Evolutionary conservation across 176 grass and related monocot genomes (phyloP), one percentile per base, ranked within the genome.

Genomic region (Cocos nucifera): DNA sequence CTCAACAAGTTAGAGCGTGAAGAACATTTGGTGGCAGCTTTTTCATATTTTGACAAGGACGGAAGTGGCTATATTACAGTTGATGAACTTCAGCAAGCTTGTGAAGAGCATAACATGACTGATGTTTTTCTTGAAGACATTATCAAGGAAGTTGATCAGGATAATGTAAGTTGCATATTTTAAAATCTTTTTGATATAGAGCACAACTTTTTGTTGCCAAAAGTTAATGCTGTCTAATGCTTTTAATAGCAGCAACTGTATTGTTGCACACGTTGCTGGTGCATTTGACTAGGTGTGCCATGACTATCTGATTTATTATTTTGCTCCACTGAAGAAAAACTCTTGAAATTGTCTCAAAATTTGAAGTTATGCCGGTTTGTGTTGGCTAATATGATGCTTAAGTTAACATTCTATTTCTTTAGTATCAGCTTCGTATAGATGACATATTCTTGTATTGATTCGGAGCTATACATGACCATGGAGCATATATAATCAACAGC

Each of bases 21-120:
- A 74, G 93, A 98, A 64, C 87, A 98, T 79, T 77, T 98, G 2
- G 76, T 98, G 49, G 93, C 84, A 51, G 93, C 93, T 20, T 98
- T 98, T 83, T 23, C 81, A 71, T 98, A 98, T 74, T 98, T 98
- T 57, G 93, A 98, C 71, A 98, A 98, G 78, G 93, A 98, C 78
- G 82, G 82, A 54, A 98, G 93, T 67, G 93, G 93, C 53, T 98
- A 92, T 58, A 98, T 98, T 53, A 98, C 93, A 61, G 87, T 98
- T 53, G 93, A 98, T 69, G 93, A 98, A 61, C 79, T 98, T 66
- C 93, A 98, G 75, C 73, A 80, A 88, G 84, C 87, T 85, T 98
- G 87, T 71, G 75, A 75, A 59, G 93, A 98, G 67, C 93, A 98
- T 24, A 98, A 98, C 77, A 92, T 98, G 84, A 79, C 93, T 6